Base-by-base conservation (phyloP, 176 grass and related monocot genomes). In the Aegilops longissima region DNA sequence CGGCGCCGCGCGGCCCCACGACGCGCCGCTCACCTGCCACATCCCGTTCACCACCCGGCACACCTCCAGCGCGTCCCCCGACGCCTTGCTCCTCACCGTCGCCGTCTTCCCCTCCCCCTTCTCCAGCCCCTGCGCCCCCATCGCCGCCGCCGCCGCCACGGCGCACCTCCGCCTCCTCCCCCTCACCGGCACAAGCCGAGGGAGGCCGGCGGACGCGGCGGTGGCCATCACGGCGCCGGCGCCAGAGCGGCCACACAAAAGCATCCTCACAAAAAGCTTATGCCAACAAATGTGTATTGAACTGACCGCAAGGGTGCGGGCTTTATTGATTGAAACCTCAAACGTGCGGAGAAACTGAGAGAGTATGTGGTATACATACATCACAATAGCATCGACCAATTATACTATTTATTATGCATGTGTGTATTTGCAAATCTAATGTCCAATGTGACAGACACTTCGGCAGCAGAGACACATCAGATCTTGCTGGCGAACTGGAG, bases 401-500 rank as follows among this genome's bases (percentile, higher is more conserved):
- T 6, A 6, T 66, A 36, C 31, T 56, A 18, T 56, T 2, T 36
- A 36, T 8, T 56, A 56, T 56, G 51, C 5, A 21, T 58, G 56
- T 9, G 21, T 59, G 52, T 51, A 73, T 0, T 0, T 18, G 36
- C 12, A 47, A 7, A 44, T 73, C 70, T 16, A 63, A 52, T 16
- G 40, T 78, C 62, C 70, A 18, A 18, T 66, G 31, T 10, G 45
- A 79, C 44, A 54, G 45, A 79, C 44, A 54, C 4, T 39, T 18
- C 11, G 20, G 66, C 16, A 16, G 73, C 56, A 4, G 1, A 0
- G 9, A 16, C 16, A 6, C 51, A 18, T 54, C 85, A 94, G 65
- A 96, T 94, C 70, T 91, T 96, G 85, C 81, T 88, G 79, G 94
- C 97, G 54, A 94, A 98, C 62, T 89, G 83, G 52, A 98, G 84